Evolutionary conservation across 129 eudicot genomes (phyloP), one percentile per base, ranked within the genome.

Genomic region (Tagetes patula): DNA sequence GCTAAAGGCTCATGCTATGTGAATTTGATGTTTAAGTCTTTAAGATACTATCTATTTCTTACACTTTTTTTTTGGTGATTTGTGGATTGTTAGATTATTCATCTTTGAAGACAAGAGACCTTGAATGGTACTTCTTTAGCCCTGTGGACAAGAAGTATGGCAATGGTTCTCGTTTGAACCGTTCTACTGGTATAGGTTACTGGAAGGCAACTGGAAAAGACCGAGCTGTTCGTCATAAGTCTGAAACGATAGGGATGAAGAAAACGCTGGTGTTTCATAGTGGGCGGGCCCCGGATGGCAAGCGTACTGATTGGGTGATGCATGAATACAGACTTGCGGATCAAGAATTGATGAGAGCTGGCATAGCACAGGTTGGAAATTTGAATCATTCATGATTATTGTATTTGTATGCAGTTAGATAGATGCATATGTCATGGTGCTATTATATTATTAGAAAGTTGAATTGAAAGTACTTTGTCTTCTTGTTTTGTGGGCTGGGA

Each of bases 251-350:
- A 49, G 96, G 96, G 67, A 85, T 87, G 96, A 90, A 90, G 83
- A 87, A 87, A 64, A 20, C 27, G 27, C 27, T 20, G 27, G 27
- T 20, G 27, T 20, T 20, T 20, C 27, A 20, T 20, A 20, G 86
- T 50, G 96, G 96, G 13, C 81, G 96, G 67, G 96, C 96, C 46
- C 96, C 96, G 0, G 88, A 83, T 78, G 96, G 95, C 39, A 82
- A 87, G 49, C 79, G 96, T 33, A 87, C 96, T 33, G 87, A 90
- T 52, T 90, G 96, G 96, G 96, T 90, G 2, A 90, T 90, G 96
- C 96, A 90, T 77, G 95, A 90, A 71, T 90, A 20, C 27, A 20
- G 27, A 20, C 27, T 20, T 20, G 27, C 27, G 27, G 27, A 20
- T 20, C 27, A 20, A 61, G 96, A 87, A 58, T 72, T 87, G 73